These are phyloP conservation scores for Chytridium lagenaria DNA, from an alignment of 371 early-diverging fungal species.

Conservation along the genomic window DNA sequence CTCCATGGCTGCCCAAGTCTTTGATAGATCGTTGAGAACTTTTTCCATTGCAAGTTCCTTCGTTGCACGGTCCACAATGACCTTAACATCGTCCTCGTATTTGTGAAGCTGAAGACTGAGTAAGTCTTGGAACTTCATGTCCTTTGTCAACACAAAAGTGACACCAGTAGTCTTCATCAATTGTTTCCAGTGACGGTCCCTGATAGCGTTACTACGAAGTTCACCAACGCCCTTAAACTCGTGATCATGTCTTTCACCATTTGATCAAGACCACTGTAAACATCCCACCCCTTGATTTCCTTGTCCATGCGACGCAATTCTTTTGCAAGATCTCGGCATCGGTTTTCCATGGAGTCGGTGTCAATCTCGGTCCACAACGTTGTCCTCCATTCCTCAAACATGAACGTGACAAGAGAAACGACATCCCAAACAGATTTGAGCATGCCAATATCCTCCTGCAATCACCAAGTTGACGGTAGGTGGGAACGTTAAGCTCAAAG, in stretches of 20 bases:
- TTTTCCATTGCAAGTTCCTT: slow-evolving; percentile 71
- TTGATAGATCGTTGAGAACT: slow-evolving; percentile 63
- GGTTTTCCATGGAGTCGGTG: slow-evolving; percentile 64
- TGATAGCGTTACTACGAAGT: slow-evolving; percentile 63
- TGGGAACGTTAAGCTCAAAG: slow-evolving; percentile 65
- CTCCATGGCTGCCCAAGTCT: slow-evolving; percentile 67
- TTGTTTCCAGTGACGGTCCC: slow-evolving; percentile 72
- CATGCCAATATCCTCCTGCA: slow-evolving; percentile 68
- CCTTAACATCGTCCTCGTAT: slow-evolving; percentile 70
- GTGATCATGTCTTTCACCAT: slow-evolving; percentile 73
- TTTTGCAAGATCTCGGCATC: slow-evolving; percentile 63
- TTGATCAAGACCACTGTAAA: slow-evolving; percentile 65
- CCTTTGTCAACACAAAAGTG: slow-evolving; percentile 64
- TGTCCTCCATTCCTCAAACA: slow-evolving; percentile 64
- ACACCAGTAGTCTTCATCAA: slow-evolving; percentile 71
- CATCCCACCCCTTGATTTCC: slow-evolving; percentile 72
- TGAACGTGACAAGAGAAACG: slow-evolving; percentile 61
- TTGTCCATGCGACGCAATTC: slow-evolving; percentile 69
- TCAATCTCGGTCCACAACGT: slow-evolving; percentile 70
- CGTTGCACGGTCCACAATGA: slow-evolving; percentile 67
- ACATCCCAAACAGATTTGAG: slow-evolving; percentile 69
- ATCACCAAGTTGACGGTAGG: slow-evolving; percentile 62
- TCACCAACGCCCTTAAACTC: slow-evolving; percentile 68
- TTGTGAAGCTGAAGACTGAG: slow-evolving; percentile 66
- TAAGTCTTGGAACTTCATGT: slow-evolving; percentile 70